Evolutionary conservation across 345 rosid species (phyloP), one percentile per base, ranked within the genome.

Genomic region (Ceriops tagal): DNA sequence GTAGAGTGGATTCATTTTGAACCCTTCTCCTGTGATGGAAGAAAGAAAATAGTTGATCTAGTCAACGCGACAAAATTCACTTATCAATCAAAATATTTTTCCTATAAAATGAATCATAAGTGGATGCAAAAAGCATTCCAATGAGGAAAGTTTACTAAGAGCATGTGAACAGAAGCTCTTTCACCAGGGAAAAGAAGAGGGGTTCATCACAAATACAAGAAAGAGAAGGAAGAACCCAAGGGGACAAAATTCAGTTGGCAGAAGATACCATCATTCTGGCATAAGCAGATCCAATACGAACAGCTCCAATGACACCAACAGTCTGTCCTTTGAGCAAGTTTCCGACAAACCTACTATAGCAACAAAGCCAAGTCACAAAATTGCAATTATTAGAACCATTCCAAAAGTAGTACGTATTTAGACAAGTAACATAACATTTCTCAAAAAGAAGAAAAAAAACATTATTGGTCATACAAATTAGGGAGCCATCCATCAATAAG

Each of bases 401-500:
- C 13, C 0, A 13, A 58, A 62, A 6, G 39, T 26, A 56, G 9
- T 6, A 58, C 24, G 58, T 24, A 20, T 24, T 61, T 13, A 2
- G 53, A 57, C 26, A 58, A 26, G 8, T 22, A 9, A 58, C 21
- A 39, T 39, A 39, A 10, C 6, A 32, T 32, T 32, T 6, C 34
- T 32, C 5, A 32, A 31, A 31, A 32, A 32, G 5, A 32, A 24
- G 26, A 32, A 32, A 32, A 32, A 32, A 32, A 32, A 32, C 27
- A 37, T 1, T 34, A 21, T 39, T 18, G 43, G 24, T 53, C 83
- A 22, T 78, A 85, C 98, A 92, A 79, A 79, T 90, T 74, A 70
- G 98, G 98, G 80, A 93, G 99, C 97, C 99, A 95, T 76, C 96
- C 99, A 49, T 92, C 99, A 13, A 92, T 72, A 95, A 81, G 53